These are phyloP conservation scores for Medakamo hakoo DNA, from an alignment of 139 green algal genomes.

Conservation along the genomic window DNA sequence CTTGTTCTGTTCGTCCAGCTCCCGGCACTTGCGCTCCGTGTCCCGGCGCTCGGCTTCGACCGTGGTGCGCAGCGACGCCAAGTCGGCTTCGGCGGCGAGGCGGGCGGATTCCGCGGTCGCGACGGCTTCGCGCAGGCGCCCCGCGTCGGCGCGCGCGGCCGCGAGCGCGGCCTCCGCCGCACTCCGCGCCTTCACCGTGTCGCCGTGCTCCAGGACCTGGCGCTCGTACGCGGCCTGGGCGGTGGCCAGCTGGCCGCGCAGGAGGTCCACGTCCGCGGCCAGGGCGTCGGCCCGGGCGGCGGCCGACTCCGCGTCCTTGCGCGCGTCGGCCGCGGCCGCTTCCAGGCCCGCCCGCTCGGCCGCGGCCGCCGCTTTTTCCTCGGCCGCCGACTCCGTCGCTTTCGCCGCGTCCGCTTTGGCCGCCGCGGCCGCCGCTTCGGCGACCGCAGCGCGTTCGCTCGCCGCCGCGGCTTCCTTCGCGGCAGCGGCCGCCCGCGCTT, in stretches of 20 bases:
- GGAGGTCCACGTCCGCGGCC: not conserved
- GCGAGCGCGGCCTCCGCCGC: not conserved
- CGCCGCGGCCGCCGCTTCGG: slow-evolving; percentile 8
- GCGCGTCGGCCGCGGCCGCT: slow-evolving; percentile 7
- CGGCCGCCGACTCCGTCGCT: not conserved
- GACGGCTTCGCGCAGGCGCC: slow-evolving; percentile 9
- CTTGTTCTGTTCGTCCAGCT: slow-evolving; percentile 21
- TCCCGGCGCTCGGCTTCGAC: slow-evolving; percentile 3
- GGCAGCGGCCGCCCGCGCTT: slow-evolving; percentile 1
- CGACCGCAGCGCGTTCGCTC: not conserved
- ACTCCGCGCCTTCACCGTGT: not conserved
- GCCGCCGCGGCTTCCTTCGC: not conserved
- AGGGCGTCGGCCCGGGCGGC: not conserved
- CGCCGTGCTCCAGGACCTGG: not conserved
- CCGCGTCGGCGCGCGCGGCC: not conserved
- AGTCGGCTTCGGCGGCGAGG: not conserved
- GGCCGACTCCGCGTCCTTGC: slow-evolving; percentile 5
- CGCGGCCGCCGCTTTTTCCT: not conserved
- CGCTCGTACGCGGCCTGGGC: slow-evolving; percentile 3
- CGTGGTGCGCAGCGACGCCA: not conserved
- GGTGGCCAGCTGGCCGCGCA: not conserved
- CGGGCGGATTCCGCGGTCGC: slow-evolving; percentile 1
- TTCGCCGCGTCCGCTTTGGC: not conserved
- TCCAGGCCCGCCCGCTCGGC: not conserved
- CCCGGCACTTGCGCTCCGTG: not conserved